Percentiles rank a stretch among this genome's conserved stretches.
phyloP scores from a whole-genome alignment of 495 filamentous ascomycete species.

The Aspergillus kassunensis region DNA sequence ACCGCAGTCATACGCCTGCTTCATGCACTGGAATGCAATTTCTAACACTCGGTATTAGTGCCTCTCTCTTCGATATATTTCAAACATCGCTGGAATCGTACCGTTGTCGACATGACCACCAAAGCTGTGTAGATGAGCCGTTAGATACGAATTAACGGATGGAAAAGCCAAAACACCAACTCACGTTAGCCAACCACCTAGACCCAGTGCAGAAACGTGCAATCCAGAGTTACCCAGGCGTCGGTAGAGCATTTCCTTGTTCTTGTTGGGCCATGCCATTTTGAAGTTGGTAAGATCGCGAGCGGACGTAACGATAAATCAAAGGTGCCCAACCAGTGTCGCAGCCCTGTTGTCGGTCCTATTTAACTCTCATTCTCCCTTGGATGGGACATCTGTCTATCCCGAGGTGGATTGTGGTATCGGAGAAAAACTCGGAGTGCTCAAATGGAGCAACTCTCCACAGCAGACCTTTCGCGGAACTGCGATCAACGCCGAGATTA shows the following conservation, averaged over 20 bases:
- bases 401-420: neutral
- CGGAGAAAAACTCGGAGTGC: constrained; percentile 24
- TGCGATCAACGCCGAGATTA: neutral
- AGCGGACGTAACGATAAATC: neutral
- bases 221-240: constrained; percentile 65
- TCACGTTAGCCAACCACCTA: constrained; percentile 57
- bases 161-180: neutral
- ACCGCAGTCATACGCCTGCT: constrained; percentile 70
- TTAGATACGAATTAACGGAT: too few relatives aligned
- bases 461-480: neutral
- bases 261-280: constrained; percentile 29
- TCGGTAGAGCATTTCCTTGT: constrained; percentile 60
- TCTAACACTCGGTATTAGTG: constrained; percentile 35
- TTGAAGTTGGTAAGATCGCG: too few relatives aligned
- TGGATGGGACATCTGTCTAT: neutral
- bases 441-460: neutral
- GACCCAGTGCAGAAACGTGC: constrained; percentile 62
- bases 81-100: constrained; percentile 4
- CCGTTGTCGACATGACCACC: constrained; percentile 23
- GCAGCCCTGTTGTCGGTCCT: too few relatives aligned
- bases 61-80: neutral
- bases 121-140: constrained; percentile 10
- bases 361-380: too few relatives aligned
- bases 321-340: too few relatives aligned
- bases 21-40: constrained; percentile 62